phyloP scores from a whole-genome alignment of 2,329 filamentous ascomycete species.

The Tothia fuscella region DNA sequence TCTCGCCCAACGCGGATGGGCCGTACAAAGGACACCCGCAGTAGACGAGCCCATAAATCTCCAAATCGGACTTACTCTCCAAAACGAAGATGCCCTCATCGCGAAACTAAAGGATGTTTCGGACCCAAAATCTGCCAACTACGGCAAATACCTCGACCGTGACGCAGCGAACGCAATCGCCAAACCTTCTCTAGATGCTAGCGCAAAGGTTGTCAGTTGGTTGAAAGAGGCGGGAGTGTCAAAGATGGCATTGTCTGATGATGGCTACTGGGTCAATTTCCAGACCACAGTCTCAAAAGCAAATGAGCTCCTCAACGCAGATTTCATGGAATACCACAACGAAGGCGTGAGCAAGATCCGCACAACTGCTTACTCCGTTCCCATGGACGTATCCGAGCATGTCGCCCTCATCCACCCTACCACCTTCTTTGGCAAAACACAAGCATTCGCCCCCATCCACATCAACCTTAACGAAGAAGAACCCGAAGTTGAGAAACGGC shows the following conservation, averaged over 20 bases:
- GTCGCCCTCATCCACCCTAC: constrained; percentile 56
- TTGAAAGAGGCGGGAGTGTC: constrained; percentile 29
- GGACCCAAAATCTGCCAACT: constrained; percentile 34
- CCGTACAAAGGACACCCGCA: constrained; percentile 3
- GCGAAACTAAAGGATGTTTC: constrained; percentile 30
- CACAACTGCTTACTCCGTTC: constrained; percentile 49
- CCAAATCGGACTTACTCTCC: constrained; percentile 22
- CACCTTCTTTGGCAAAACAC: constrained; percentile 24
- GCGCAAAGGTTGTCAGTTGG: constrained; percentile 30
- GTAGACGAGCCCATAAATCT: constrained; percentile 17
- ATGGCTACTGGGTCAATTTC: constrained; percentile 33
- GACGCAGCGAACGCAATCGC: constrained; percentile 33
- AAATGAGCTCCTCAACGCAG: constrained; percentile 36
- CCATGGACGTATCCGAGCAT: constrained; percentile 39
- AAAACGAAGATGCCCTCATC: constrained; percentile 25
- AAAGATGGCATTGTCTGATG: constrained; percentile 20
- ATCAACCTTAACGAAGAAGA: constrained; percentile 1
- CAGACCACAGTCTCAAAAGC: constrained; percentile 29
- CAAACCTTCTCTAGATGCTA: constrained; percentile 26
- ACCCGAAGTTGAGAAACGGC: background rate
- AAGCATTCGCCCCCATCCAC: constrained; percentile 5
- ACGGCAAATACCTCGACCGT: constrained; percentile 38
- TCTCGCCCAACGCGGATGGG: constrained; percentile 7
- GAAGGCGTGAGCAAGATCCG: constrained; percentile 37
- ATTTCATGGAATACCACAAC: constrained; percentile 34